Base-by-base conservation (phyloP, 768 basidiomycete genomes). In the Suillus occidentalis region DNA sequence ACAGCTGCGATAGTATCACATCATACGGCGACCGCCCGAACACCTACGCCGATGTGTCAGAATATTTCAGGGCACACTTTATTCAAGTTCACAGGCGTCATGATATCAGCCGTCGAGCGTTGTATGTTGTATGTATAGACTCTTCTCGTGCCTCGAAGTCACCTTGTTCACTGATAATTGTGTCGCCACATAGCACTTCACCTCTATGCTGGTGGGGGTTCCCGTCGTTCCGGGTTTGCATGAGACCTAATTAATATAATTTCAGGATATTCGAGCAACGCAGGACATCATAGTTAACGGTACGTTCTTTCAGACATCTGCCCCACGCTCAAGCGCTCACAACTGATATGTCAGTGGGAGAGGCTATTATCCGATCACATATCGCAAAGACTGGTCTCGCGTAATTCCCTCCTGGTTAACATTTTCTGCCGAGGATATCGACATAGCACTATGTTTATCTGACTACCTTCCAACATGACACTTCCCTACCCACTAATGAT, bases 11-110 rank as follows among this genome's bases (percentile, higher is more conserved):
- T 71, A 92, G 90, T 72, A 91, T 92, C 75, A 90, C 89, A 39
- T 91, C 90, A 60, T 92, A 88, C 68, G 89, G 88, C 6, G 83
- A 89, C 61, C 83, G 91, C 28, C 82, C 88, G 39, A 92, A 94
- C 68, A 85, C 83, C 60, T 91, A 81, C 73, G 85, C 89, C 69
- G 83, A 84, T 22, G 92, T 89, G 18, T 83, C 91, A 43, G 84
- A 87, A 59, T 94, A 94, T 70, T 94, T 94, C 80, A 85, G 86
- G n/a, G 84, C 89, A n/a, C 92, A 94, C 73, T 94, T 94, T 71
- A 77, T 87, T 34, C 89, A 91, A 67, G 87, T 87, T 13, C 90
- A 94, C 73, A 83, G 84, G 70, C 83, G 85, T 67, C 87, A 88
- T 66, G 89, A 91, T 70, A 76, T 78, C 37, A 81, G 82, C 20